Percentiles rank a stretch among this genome's conserved stretches.
These are phyloP conservation scores for Sophora flavescens DNA, from an alignment of 306 rosid species.

Conservation along the genomic window DNA sequence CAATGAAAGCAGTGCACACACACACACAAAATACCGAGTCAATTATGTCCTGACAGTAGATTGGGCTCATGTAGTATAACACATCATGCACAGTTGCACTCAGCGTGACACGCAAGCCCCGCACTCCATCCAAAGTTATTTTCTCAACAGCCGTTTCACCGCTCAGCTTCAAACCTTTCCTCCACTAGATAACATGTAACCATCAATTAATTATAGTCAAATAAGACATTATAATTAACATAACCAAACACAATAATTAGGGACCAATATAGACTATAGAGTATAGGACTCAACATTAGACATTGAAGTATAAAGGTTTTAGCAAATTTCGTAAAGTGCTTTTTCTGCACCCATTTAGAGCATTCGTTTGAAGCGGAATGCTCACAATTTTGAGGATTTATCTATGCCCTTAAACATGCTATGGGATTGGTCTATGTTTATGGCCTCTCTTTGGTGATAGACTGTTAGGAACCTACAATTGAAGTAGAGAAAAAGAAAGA, in stretches of 20 bases:
- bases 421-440: neutral
- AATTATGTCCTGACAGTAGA: conserved; percentile 94
- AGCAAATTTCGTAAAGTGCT: conserved; percentile 31
- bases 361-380: conserved; percentile 20
- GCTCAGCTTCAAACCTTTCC: conserved; percentile 96
- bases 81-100: conserved; percentile 99
- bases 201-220: conserved; percentile 32
- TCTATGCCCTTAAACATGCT: conserved; percentile 22
- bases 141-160: conserved; percentile 94
- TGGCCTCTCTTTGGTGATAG: conserved; percentile 29
- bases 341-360: neutral
- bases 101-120: conserved; percentile 90
- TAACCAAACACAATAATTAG: conserved; percentile 20
- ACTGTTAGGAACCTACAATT: too few relatives aligned
- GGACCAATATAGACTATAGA: conserved; percentile 28
- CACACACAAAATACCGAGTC: conserved; percentile 67
- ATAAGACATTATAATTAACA: conserved; percentile 21
- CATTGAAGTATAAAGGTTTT: conserved; percentile 15
- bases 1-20: conserved; percentile 15
- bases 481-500: too few relatives aligned
- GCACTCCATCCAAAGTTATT: conserved; percentile 93
- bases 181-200: conserved; percentile 75
- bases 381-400: conserved; percentile 22
- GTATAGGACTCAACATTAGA: neutral
- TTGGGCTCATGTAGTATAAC: conserved; percentile 98